Conservation (phyloP, 2,329 filamentous ascomycete genomes). For the Fusarium bulbicola region DNA sequence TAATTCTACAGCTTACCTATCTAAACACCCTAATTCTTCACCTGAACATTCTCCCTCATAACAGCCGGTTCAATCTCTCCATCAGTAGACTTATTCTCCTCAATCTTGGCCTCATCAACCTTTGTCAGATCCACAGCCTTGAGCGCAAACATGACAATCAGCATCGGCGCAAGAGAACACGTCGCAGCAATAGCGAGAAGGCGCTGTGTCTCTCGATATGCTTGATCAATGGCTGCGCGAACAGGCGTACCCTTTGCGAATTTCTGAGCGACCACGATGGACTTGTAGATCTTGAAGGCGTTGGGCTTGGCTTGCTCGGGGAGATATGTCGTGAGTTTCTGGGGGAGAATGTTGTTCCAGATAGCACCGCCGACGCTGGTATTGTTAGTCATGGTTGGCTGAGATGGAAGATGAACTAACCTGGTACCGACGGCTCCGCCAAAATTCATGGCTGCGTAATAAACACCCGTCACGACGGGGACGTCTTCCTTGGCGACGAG, state of each 20-base stretch:
- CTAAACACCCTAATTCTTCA: background rate
- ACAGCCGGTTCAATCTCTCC: background rate
- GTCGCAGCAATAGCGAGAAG: slow-evolving; percentile 42
- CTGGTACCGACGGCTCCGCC: slow-evolving; percentile 45
- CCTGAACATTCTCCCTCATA: background rate
- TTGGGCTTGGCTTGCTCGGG: slow-evolving; percentile 32
- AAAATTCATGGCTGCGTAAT: slow-evolving; percentile 48
- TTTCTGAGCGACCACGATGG: slow-evolving; percentile 42
- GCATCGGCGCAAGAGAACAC: slow-evolving; percentile 35
- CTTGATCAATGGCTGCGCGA: slow-evolving; percentile 38
- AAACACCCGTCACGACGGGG: slow-evolving; percentile 49
- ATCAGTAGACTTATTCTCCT: slow-evolving; percentile 16
- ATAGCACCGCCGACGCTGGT: slow-evolving; percentile 49
- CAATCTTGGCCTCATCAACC: slow-evolving; percentile 21
- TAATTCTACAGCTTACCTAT: accelerated
- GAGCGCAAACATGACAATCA: slow-evolving; percentile 40
- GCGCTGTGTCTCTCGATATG: slow-evolving; percentile 42
- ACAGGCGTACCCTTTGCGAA: slow-evolving; percentile 33
- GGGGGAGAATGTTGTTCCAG: slow-evolving; percentile 45
- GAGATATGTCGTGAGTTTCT: slow-evolving; percentile 40
- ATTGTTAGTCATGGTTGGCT: background rate
- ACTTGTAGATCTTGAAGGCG: slow-evolving; percentile 42
- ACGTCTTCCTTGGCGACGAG: slow-evolving; percentile 47
- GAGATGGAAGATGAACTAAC: background rate
- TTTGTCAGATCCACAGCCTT: slow-evolving; percentile 38